Evolutionary conservation across 345 rosid species (phyloP), one percentile per base, ranked within the genome.

Genomic region (Isatis tinctoria): DNA sequence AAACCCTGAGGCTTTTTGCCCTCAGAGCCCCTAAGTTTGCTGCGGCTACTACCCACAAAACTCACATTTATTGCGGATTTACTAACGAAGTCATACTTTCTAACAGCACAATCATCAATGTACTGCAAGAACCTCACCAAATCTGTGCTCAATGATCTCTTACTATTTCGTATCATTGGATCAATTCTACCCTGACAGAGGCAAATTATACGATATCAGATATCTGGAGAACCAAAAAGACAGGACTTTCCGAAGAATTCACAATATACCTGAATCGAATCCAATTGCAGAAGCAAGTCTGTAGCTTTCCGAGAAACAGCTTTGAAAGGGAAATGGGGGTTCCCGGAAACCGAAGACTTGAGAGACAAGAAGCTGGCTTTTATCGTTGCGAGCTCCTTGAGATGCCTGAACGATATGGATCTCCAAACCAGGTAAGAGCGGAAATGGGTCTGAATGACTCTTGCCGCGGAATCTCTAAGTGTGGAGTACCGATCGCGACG

Each of bases 81-180:
- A 58, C n/a, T 41, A 54, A 74, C 67, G 26, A 69, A 44, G 7
- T 62, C 81, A 57, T 17, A 76, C 72, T 81, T 85, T 81, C 79
- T 82, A 20, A 77, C 51, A 56, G 73, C 80, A 76, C 83, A 70
- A 58, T 79, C 87, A 69, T 93, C 89, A 64, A 91, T 60, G 65
- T 82, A 83, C 39, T 83, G 87, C 82, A 86, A 40, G 82, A 93
- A 87, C 67, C 79, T 78, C 61, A 76, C 84, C 72, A 93, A 76
- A 63, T 87, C 96, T 76, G 82, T 82, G 61, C 90, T 81, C 49
- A 93, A 69, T 44, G 92, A 81, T 84, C 84, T 86, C 78, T 87
- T 93, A 18, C 96, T 89, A 65, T 73, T 91, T 79, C 88, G 80
- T 73, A 93, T 85, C 91, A 87, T 87, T 41, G 92, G 88, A 87